Percentiles rank a stretch among this genome's conserved stretches.
These are phyloP conservation scores for Trametes pubescens DNA, from an alignment of 1,284 basidiomycete species.

Conservation along the genomic window DNA sequence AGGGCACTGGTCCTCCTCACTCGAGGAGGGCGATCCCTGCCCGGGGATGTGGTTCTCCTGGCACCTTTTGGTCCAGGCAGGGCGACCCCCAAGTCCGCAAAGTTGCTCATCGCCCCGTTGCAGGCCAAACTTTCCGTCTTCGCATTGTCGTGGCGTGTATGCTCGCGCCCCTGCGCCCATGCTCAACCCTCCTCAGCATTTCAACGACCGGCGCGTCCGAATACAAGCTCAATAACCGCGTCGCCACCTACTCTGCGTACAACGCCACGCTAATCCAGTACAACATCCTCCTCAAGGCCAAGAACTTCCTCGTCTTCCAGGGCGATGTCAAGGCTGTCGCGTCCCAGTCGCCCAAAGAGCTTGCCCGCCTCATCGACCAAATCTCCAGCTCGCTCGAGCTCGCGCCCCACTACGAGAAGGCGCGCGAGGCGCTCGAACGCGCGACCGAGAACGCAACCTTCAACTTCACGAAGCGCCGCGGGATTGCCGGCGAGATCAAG, in stretches of 20 bases:
- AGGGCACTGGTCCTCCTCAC: no score
- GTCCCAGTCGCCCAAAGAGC: constrained; percentile 91
- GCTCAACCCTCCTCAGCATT: constrained; percentile 62
- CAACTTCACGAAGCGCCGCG: constrained; percentile 93
- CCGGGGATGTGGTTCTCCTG: no score
- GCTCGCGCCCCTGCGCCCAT: no score
- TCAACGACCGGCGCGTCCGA: constrained; percentile 87
- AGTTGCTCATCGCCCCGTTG: no score
- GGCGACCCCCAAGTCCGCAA: no score
- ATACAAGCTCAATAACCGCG: constrained; percentile 84
- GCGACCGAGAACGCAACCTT: constrained; percentile 94
- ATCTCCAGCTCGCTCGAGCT: constrained; percentile 95
- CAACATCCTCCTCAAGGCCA: constrained; percentile 98
- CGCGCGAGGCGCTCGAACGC: constrained; percentile 86
- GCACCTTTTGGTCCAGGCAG: no score
- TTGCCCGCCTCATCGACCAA: constrained; percentile 93
- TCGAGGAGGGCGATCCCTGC: no score
- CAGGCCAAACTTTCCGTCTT: no score
- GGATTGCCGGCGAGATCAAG: constrained; percentile 95
- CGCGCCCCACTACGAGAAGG: constrained; percentile 88
- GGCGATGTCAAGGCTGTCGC: constrained; percentile 99
- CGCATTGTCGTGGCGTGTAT: no score
- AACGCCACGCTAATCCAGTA: constrained; percentile 86
- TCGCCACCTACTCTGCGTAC: constrained; percentile 86
- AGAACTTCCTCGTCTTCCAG: constrained; percentile 99